A percentile compares a stretch with the other conserved stretches of the same genome.
Conservation (phyloP, 345 rosid species). For the Gynandropsis gynandra region DNA sequence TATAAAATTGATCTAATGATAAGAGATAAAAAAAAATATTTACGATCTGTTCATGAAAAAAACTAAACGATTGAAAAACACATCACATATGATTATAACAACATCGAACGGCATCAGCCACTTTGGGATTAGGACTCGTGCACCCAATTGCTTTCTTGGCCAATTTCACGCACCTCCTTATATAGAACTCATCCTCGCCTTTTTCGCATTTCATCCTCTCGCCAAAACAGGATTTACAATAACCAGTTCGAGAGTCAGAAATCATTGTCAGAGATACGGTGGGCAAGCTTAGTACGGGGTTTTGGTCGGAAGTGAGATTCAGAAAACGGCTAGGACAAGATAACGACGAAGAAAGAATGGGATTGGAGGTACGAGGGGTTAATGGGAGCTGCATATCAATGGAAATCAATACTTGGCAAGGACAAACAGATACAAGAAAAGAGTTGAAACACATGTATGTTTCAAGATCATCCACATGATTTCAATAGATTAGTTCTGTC, state of each 20-base stretch:
- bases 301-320: slow-evolving; percentile 9
- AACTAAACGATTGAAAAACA: too few species aligned
- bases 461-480: too few species aligned
- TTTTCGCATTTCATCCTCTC: slow-evolving; percentile 29
- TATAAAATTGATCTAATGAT: too few species aligned
- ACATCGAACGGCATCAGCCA: slow-evolving; percentile 85
- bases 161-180: slow-evolving; percentile 66
- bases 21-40: too few species aligned
- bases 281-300: background rate
- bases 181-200: slow-evolving; percentile 54
- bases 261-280: slow-evolving; percentile 12
- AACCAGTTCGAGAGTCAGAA: slow-evolving; percentile 17
- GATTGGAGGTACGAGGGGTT: slow-evolving; percentile 12
- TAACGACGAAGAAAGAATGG: slow-evolving; percentile 1
- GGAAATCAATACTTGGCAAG: too few species aligned
- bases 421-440: too few species aligned
- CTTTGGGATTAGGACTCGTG: slow-evolving; percentile 96
- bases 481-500: too few species aligned
- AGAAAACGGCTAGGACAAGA: slow-evolving; percentile 12
- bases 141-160: slow-evolving; percentile 69
- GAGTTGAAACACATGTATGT: too few species aligned
- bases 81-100: too few species aligned
- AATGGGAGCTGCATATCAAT: slow-evolving; percentile 24
- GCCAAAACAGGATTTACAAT: slow-evolving; percentile 16
- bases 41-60: too few species aligned